Percentiles rank a stretch among this genome's conserved stretches.
phyloP scores from a whole-genome alignment of 2,329 filamentous ascomycete genomes.

The Dothideomycetidae sp. region DNA sequence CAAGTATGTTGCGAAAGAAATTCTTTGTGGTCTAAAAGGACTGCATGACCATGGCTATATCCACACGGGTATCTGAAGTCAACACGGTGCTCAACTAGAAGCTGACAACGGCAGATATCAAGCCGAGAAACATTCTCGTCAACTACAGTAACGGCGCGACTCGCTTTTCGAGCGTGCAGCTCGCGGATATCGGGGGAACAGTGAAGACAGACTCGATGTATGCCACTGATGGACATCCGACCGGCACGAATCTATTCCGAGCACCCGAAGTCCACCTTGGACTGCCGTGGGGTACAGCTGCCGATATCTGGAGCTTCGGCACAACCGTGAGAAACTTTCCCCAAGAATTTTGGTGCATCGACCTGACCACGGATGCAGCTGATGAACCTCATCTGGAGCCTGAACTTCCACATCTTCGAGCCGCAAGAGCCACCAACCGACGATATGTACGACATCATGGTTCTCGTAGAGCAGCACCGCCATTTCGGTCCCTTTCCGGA shows the following conservation, averaged over 20 bases:
- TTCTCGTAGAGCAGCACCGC: conserved; percentile 15
- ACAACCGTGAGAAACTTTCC: neutral
- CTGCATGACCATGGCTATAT: neutral
- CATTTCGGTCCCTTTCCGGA: conserved; percentile 19
- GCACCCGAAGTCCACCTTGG: neutral
- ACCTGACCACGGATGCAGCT: conserved; percentile 1
- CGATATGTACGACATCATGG: conserved; percentile 17
- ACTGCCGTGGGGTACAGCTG: neutral
- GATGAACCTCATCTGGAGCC: neutral
- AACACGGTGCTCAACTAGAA: too few relatives aligned
- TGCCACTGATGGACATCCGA: neutral
- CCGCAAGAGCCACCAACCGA: neutral
- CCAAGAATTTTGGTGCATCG: neutral
- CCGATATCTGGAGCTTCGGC: neutral
- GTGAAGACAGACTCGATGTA: neutral
- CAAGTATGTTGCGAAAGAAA: neutral
- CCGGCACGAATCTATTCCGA: neutral
- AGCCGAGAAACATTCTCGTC: neutral
- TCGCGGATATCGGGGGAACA: neutral
- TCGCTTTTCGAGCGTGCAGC: neutral
- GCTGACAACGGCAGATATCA: neutral
- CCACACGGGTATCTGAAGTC: neutral
- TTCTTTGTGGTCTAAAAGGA: neutral
- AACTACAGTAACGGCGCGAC: neutral
- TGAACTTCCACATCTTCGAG: neutral